These are phyloP conservation scores for Phytophthora citricola DNA, from an alignment of 352 stramenopile genomes.

Conservation along the genomic window DNA sequence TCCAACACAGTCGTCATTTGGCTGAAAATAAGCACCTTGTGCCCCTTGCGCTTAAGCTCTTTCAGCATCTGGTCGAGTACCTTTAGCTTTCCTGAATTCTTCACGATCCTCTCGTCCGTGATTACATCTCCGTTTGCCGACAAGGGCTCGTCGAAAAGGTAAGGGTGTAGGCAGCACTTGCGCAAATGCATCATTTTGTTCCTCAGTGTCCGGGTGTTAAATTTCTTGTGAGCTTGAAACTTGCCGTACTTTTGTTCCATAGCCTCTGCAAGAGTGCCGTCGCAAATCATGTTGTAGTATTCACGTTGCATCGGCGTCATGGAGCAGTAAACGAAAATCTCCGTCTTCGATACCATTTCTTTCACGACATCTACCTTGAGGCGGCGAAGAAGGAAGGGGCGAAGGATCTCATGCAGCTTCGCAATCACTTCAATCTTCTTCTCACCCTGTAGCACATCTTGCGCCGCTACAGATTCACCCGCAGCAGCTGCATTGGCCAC, in stretches of 20 bases:
- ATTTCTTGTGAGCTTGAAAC: conserved; percentile 48
- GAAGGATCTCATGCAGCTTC: conserved; percentile 97
- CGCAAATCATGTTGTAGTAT: conserved; percentile 95
- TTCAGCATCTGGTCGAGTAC: conserved; percentile 98
- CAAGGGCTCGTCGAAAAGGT: conserved; percentile 88
- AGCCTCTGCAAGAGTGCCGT: conserved; percentile 87
- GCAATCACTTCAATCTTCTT: conserved; percentile 94
- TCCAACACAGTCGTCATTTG: conserved; percentile 99
- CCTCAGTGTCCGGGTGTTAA: conserved; percentile 63
- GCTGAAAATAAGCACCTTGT: conserved; percentile 99
- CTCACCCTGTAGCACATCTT: conserved; percentile 92
- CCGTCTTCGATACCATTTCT: conserved; percentile 96
- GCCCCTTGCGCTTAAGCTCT: conserved; percentile 93
- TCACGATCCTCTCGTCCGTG: conserved; percentile 92
- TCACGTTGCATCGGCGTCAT: conserved; percentile 95
- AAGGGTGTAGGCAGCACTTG: conserved; percentile 91
- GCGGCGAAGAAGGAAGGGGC: conserved; percentile 96
- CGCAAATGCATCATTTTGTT: conserved; percentile 85
- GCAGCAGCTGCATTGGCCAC: conserved; percentile 42
- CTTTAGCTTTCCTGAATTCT: conserved; percentile 97
- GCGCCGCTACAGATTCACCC: conserved; percentile 70
- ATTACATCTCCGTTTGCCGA: conserved; percentile 55
- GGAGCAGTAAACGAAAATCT: conserved; percentile 97
- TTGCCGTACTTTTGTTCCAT: conserved; percentile 87
- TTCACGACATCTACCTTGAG: conserved; percentile 95